Evolutionary conservation across 345 rosid genomes (phyloP).

Genomic region (Carallia brachiata): DNA sequence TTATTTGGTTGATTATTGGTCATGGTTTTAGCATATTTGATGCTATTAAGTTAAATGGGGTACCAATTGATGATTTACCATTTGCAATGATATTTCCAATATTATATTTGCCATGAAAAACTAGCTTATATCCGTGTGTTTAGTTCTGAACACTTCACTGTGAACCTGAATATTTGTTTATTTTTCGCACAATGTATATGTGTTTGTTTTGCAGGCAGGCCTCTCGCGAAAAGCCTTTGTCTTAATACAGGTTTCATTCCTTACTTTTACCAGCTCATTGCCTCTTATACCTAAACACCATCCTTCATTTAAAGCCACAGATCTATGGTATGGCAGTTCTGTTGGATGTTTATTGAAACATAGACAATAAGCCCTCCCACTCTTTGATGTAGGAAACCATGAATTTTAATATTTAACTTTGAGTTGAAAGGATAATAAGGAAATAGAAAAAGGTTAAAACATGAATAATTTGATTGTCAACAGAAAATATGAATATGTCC

Average conservation of each 20-base stretch:
- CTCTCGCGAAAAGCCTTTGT: slow-evolving; percentile 74
- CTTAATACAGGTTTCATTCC: slow-evolving; percentile 77
- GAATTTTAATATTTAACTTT: not conserved
- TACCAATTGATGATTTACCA: too few species aligned
- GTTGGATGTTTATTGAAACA: too few species aligned
- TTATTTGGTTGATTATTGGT: too few species aligned
- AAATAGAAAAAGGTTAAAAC: not conserved
- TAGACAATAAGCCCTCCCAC: not conserved
- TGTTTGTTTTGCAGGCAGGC: slow-evolving; percentile 65
- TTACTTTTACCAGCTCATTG: not conserved
- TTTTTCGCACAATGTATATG: not conserved
- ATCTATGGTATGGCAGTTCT: too few species aligned
- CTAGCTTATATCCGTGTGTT: too few species aligned
- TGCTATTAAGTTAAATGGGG: too few species aligned
- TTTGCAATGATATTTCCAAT: too few species aligned
- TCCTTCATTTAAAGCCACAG: too few species aligned
- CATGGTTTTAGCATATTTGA: too few species aligned
- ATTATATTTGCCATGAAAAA: too few species aligned
- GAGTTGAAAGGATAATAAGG: not conserved
- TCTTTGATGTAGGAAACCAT: not conserved
- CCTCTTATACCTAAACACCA: not conserved
- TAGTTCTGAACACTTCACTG: too few species aligned
- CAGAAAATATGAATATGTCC: not conserved
- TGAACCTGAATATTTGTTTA: too few species aligned
- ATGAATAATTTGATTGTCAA: not conserved